These are phyloP conservation scores for Sphaerulina musiva DNA, from an alignment of 2,329 filamentous ascomycete genomes.

Conservation along the genomic window DNA sequence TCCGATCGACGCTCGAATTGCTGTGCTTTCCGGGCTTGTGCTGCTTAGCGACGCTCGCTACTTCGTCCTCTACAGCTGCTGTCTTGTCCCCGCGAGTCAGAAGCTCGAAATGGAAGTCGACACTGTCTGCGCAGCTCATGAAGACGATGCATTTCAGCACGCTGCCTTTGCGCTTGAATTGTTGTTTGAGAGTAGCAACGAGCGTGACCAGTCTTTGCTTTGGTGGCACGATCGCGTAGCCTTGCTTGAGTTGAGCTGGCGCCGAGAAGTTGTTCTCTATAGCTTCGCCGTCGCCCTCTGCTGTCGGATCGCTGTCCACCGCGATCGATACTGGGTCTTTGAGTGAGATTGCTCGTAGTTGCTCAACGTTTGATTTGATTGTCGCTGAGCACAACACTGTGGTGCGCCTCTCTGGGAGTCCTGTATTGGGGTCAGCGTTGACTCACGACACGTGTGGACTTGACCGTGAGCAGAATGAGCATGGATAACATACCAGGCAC, in stretches of 20 bases:
- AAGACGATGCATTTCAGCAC: slow-evolving; percentile 98
- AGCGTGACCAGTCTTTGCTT: slow-evolving; percentile 88
- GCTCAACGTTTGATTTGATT: slow-evolving; percentile 95
- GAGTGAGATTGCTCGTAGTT: slow-evolving; percentile 86
- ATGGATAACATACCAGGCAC: slow-evolving; percentile 37
- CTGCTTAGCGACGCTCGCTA: slow-evolving; percentile 13
- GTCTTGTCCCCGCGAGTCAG: slow-evolving; percentile 49
- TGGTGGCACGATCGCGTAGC: slow-evolving; percentile 77
- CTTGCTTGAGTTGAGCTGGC: slow-evolving; percentile 88
- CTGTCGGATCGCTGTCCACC: slow-evolving; percentile 50
- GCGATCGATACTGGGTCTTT: slow-evolving; percentile 87
- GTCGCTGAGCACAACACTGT: slow-evolving; percentile 94
- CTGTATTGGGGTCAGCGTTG: slow-evolving; percentile 15
- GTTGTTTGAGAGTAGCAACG: slow-evolving; percentile 73
- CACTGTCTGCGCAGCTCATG: slow-evolving; percentile 91
- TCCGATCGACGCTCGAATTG: slow-evolving; percentile 29
- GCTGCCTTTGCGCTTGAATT: slow-evolving; percentile 80
- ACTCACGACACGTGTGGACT: too few relatives aligned
- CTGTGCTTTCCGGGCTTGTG: slow-evolving; percentile 20
- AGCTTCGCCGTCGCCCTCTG: slow-evolving; percentile 39
- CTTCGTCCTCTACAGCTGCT: slow-evolving; percentile 27
- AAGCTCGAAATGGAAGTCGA: slow-evolving; percentile 91
- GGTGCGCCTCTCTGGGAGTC: slow-evolving; percentile 67
- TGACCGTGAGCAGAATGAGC: background rate
- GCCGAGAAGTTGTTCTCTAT: slow-evolving; percentile 63